Evolutionary conservation across 768 basidiomycete genomes (phyloP).

Genomic region (Lenzites betulinus): DNA sequence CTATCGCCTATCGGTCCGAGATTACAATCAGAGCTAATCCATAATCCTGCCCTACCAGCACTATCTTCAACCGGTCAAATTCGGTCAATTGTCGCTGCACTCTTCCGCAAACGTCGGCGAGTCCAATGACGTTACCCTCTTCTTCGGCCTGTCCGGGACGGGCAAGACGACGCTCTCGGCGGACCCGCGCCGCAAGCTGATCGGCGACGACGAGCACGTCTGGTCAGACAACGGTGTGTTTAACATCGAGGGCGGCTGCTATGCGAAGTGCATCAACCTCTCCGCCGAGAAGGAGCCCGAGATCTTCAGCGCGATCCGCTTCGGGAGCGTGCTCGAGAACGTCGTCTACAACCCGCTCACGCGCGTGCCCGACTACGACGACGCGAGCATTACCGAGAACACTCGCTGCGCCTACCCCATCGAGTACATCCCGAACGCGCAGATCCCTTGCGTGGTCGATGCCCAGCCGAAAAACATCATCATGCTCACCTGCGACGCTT

Average conservation of each 20-base stretch:
- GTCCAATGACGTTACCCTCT: slow-evolving; percentile 91
- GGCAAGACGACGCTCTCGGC: slow-evolving; percentile 99
- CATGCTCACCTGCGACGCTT: slow-evolving; percentile 97
- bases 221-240: slow-evolving; percentile 99
- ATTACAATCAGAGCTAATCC: slow-evolving; percentile 14
- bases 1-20: not conserved
- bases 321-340: slow-evolving; percentile 97
- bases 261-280: slow-evolving; percentile 97
- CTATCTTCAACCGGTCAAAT: slow-evolving; percentile 98
- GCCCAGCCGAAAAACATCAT: slow-evolving; percentile 92
- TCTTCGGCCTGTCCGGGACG: slow-evolving; percentile 98
- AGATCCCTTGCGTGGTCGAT: slow-evolving; percentile 88
- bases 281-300: slow-evolving; percentile 98
- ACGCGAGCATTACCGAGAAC: slow-evolving; percentile 97
- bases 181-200: slow-evolving; percentile 89
- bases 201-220: slow-evolving; percentile 99
- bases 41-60: slow-evolving; percentile 51
- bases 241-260: slow-evolving; percentile 99
- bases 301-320: slow-evolving; percentile 93
- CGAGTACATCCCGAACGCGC: slow-evolving; percentile 93
- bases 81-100: slow-evolving; percentile 95
- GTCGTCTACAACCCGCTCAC: slow-evolving; percentile 90
- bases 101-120: slow-evolving; percentile 97
- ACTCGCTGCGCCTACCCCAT: slow-evolving; percentile 99
- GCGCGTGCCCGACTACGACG: slow-evolving; percentile 92